These are phyloP conservation scores for Jackrogersella multiformis DNA, from an alignment of 495 filamentous ascomycete genomes.

Conservation along the genomic window DNA sequence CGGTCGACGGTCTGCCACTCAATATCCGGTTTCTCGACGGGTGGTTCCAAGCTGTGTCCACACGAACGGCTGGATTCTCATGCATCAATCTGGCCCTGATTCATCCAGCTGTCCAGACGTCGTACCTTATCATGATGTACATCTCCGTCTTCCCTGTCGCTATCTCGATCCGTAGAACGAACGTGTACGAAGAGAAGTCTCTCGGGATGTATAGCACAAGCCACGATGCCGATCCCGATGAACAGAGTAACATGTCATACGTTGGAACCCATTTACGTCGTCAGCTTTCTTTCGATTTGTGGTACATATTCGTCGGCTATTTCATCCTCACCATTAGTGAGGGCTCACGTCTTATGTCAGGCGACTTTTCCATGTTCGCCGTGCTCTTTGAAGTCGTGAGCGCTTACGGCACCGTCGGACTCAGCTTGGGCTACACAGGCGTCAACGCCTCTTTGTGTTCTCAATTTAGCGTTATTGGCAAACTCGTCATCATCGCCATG, in stretches of 20 bases:
- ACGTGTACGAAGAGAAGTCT: conserved; percentile 95
- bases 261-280: conserved; percentile 86
- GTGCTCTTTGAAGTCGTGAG: conserved; percentile 91
- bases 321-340: conserved; percentile 91
- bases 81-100: conserved; percentile 78
- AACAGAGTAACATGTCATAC: conserved; percentile 73
- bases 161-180: conserved; percentile 90
- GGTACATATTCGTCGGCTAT: conserved; percentile 89
- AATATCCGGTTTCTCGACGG: conserved; percentile 82
- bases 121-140: conserved; percentile 99
- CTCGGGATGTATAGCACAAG: conserved; percentile 74
- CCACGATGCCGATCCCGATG: conserved; percentile 51
- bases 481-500: conserved; percentile 93
- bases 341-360: conserved; percentile 66
- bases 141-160: conserved; percentile 97
- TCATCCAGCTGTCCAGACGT: conserved; percentile 92
- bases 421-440: conserved; percentile 81
- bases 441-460: conserved; percentile 81
- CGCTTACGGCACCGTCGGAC: conserved; percentile 93
- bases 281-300: conserved; percentile 93
- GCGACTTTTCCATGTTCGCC: conserved; percentile 77
- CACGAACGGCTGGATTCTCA: conserved; percentile 87
- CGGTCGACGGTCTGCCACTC: conserved; percentile 67
- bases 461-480: conserved; percentile 82
- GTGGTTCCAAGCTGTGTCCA: conserved; percentile 86